phyloP scores from a whole-genome alignment of 768 basidiomycete genomes.

The Tylopilus subfusipes region DNA sequence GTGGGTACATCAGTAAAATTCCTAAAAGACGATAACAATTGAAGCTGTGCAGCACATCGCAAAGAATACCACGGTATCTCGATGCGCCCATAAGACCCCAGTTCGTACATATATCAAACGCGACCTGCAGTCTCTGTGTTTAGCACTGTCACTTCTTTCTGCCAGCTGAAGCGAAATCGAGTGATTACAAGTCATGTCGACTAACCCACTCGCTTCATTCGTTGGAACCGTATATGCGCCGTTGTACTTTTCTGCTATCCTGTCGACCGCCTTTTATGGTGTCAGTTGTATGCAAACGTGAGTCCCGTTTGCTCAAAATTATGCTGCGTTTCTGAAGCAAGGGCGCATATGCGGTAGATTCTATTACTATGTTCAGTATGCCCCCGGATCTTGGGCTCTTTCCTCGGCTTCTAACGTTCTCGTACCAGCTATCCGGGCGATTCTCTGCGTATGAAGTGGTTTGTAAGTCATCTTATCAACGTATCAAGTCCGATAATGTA shows the following conservation, averaged over 20 bases:
- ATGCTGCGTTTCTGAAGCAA: background rate
- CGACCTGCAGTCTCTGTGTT: background rate
- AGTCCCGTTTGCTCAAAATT: background rate
- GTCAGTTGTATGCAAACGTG: slow-evolving; percentile 13
- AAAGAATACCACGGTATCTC: too few relatives aligned
- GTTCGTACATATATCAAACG: background rate
- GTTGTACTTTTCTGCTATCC: background rate
- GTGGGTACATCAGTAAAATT: too few relatives aligned
- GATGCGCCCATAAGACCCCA: too few relatives aligned
- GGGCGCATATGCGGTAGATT: background rate
- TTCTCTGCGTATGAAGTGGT: background rate
- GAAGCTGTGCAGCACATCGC: too few relatives aligned
- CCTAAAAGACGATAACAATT: too few relatives aligned
- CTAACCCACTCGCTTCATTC: background rate
- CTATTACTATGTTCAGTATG: slow-evolving; percentile 9
- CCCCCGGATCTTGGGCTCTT: rapidly evolving
- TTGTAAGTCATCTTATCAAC: background rate
- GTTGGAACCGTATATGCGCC: background rate
- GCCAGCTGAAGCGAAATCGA: background rate
- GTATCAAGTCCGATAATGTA: background rate
- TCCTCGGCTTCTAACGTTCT: background rate
- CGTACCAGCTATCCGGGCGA: slow-evolving; percentile 1
- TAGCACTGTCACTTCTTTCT: background rate
- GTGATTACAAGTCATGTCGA: background rate
- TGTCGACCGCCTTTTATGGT: slow-evolving; percentile 1